Evolutionary conservation across 768 basidiomycete species (phyloP).

Genomic region (Myochromella boudieri): DNA sequence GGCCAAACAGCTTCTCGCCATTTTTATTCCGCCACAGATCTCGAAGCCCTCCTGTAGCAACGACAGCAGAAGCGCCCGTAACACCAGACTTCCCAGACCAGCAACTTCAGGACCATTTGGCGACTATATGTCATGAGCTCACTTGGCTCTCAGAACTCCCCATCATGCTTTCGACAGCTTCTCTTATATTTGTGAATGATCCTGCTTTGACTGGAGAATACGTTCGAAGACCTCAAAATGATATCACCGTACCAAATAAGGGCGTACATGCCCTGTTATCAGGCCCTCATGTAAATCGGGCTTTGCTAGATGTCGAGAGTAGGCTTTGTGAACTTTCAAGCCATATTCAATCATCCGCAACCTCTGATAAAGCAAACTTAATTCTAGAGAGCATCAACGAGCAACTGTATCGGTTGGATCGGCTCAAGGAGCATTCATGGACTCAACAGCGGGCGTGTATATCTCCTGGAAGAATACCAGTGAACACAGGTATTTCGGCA

Average conservation of each 20-base stretch:
- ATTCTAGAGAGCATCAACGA: not conserved
- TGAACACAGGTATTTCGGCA: not conserved
- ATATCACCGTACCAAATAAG: constrained; percentile 1
- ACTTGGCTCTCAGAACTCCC: constrained; percentile 6
- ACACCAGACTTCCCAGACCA: too few relatives aligned
- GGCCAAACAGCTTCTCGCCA: not conserved
- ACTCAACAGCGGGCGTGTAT: not conserved
- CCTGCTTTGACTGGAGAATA: constrained; percentile 11
- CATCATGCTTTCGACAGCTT: not conserved
- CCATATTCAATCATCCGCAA: constrained; percentile 2
- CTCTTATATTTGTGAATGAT: constrained; percentile 16
- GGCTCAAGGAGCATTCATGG: not conserved
- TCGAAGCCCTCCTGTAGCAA: not conserved
- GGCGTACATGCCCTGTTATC: constrained; percentile 8
- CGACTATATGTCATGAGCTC: not conserved
- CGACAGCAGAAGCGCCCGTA: too few relatives aligned
- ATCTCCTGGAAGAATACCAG: not conserved
- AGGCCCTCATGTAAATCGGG: not conserved
- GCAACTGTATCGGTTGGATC: not conserved
- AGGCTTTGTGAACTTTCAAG: constrained; percentile 7
- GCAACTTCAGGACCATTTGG: too few relatives aligned
- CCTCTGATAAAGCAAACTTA: constrained; percentile 12
- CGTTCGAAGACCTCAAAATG: not conserved
- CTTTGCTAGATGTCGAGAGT: constrained; percentile 11
- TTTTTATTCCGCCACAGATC: too few relatives aligned